Evolutionary conservation across 208 protist species (phyloP).

Genomic region (Wallacemonas sp.): DNA sequence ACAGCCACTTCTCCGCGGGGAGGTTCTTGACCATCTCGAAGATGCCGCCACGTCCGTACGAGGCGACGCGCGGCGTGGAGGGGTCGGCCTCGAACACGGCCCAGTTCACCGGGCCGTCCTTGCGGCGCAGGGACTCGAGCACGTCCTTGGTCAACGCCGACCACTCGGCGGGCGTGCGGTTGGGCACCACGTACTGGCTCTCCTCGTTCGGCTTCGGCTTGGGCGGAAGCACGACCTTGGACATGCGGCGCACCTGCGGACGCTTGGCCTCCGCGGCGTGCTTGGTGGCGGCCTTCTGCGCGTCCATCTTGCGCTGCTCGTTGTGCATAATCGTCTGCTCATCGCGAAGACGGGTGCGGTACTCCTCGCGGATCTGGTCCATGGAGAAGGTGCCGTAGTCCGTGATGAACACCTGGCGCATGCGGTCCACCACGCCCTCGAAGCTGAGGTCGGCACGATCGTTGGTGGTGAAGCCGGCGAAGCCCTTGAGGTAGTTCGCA

Average conservation of each 20-base stretch:
- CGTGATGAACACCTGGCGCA: conserved; percentile 74
- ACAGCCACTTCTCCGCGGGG: conserved; percentile 72
- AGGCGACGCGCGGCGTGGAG: conserved; percentile 34
- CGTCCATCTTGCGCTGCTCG: conserved; percentile 23
- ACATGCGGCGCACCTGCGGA: conserved; percentile 25
- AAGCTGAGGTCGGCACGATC: conserved; percentile 67
- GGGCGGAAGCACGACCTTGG: conserved; percentile 3
- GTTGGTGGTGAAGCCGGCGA: conserved; percentile 67
- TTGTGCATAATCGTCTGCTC: conserved; percentile 67
- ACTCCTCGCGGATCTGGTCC: conserved; percentile 74
- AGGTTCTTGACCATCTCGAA: conserved; percentile 80
- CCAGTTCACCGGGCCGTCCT: conserved; percentile 85
- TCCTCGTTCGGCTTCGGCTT: conserved; percentile 16
- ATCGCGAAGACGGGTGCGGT: conserved; percentile 54
- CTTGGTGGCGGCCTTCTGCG: conserved; percentile 23
- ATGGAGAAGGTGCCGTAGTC: conserved; percentile 79
- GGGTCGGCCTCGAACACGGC: conserved; percentile 67
- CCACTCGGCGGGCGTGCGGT: conserved; percentile 23
- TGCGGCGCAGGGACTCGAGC: conserved; percentile 55
- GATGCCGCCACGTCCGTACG: conserved; percentile 69
- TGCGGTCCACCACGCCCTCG: conserved; percentile 58
- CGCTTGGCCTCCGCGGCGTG: conserved; percentile 2
- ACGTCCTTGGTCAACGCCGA: conserved; percentile 36
- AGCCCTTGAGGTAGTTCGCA: conserved; percentile 43
- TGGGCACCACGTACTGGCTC: conserved; percentile 15